These are phyloP conservation scores for Hibiscus mutabilis DNA, from an alignment of 345 rosid genomes.

Conservation along the genomic window DNA sequence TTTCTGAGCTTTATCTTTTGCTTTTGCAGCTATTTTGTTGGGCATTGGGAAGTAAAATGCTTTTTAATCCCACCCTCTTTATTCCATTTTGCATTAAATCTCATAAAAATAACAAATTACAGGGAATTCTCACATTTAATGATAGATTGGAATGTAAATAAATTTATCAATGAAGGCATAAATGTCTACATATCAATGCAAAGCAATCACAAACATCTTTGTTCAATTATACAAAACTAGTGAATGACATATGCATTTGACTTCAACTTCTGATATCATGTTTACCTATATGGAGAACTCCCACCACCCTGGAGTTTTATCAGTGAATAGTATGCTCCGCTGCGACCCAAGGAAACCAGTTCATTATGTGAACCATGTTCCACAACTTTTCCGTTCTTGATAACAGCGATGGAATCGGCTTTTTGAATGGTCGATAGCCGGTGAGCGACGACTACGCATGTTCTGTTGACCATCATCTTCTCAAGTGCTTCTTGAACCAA, in stretches of 20 bases:
- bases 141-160: neutral
- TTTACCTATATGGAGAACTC: neutral
- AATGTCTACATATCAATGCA: neutral
- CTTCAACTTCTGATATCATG: neutral
- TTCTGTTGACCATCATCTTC: constrained; percentile 53
- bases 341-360: neutral
- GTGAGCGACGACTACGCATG: constrained; percentile 49
- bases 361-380: constrained; percentile 30
- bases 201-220: neutral
- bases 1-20: too few relatives aligned
- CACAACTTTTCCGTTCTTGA: constrained; percentile 42
- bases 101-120: too few relatives aligned
- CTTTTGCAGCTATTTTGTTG: too few relatives aligned
- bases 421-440: constrained; percentile 57
- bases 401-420: constrained; percentile 43
- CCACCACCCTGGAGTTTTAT: neutral
- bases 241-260: neutral
- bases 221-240: neutral
- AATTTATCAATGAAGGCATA: neutral
- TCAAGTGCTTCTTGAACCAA: constrained; percentile 56
- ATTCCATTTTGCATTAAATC: too few relatives aligned
- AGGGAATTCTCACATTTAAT: too few relatives aligned
- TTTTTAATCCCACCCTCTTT: too few relatives aligned
- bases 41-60: too few relatives aligned
- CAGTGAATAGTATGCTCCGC: neutral